Conservation (phyloP, 306 rosid genomes). For the Albizia julibrissin region DNA sequence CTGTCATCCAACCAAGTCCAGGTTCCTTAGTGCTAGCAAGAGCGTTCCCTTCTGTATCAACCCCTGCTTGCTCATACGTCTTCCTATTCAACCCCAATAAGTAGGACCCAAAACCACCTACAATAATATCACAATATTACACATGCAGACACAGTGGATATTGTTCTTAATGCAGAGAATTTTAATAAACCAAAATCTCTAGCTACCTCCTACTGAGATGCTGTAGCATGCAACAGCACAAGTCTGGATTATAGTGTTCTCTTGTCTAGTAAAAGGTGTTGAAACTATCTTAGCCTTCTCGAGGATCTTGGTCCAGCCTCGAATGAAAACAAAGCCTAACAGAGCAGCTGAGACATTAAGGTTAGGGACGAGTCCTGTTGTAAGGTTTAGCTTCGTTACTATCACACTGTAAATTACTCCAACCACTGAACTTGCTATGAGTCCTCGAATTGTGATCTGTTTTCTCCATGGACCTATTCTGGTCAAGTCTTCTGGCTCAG, state of each 20-base stretch:
- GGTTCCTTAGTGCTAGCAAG: constrained; percentile 88
- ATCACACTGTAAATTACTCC: constrained; percentile 84
- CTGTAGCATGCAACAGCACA: constrained; percentile 98
- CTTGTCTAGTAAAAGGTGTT: constrained; percentile 85
- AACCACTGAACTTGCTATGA: constrained; percentile 65
- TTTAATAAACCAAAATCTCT: not conserved
- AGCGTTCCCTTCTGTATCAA: constrained; percentile 74
- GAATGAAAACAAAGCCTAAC: constrained; percentile 84
- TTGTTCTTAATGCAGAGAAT: not conserved
- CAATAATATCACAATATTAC: constrained; percentile 25
- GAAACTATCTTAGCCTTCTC: constrained; percentile 78
- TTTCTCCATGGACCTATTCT: constrained; percentile 68
- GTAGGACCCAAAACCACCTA: constrained; percentile 99
- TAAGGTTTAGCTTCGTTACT: constrained; percentile 89
- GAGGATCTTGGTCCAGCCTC: constrained; percentile 80
- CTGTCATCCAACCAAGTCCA: constrained; percentile 90
- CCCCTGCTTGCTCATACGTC: constrained; percentile 88
- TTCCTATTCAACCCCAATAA: constrained; percentile 75
- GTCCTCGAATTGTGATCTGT: constrained; percentile 84
- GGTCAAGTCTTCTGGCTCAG: constrained; percentile 49
- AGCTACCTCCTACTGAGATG: constrained; percentile 85
- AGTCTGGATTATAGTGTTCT: constrained; percentile 90
- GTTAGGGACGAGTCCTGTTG: constrained; percentile 95
- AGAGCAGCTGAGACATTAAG: constrained; percentile 97
- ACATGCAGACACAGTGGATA: not conserved